Conservation (phyloP, 129 eudicot genomes). For the Scalesia atractyloides region DNA sequence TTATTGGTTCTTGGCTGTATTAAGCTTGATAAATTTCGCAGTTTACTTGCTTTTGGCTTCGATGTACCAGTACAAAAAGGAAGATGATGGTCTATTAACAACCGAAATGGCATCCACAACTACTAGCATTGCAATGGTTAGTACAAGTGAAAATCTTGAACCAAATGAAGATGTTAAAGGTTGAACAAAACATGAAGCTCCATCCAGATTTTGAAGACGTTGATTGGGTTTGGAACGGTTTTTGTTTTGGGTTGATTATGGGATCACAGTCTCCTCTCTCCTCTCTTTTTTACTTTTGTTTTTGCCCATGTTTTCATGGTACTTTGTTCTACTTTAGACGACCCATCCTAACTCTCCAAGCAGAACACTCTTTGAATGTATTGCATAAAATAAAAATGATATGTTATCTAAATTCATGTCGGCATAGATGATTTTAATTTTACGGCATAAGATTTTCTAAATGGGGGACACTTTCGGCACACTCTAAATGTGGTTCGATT, state of each 20-base stretch:
- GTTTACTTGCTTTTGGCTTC: slow-evolving; percentile 56
- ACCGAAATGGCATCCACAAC: slow-evolving; percentile 30
- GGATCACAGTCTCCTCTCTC: not conserved
- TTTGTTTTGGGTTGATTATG: not conserved
- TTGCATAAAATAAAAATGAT: too few species aligned
- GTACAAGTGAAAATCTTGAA: slow-evolving; percentile 29
- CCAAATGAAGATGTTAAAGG: slow-evolving; percentile 7
- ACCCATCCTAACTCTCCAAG: too few species aligned
- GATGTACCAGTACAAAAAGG: slow-evolving; percentile 61
- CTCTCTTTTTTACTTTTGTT: not conserved
- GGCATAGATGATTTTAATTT: too few species aligned
- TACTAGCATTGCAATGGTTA: slow-evolving; percentile 31
- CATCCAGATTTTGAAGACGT: not conserved
- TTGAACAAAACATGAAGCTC: slow-evolving; percentile 20
- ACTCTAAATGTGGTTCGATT: too few species aligned
- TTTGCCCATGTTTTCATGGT: not conserved
- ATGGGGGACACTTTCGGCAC: too few species aligned
- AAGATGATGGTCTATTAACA: slow-evolving; percentile 29
- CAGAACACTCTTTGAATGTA: too few species aligned
- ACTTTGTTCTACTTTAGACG: not conserved
- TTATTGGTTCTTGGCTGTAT: slow-evolving; percentile 68
- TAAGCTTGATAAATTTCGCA: slow-evolving; percentile 55
- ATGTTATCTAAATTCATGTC: too few species aligned
- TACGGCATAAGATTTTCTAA: too few species aligned
- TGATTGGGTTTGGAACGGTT: not conserved